Percentiles rank a stretch among this genome's conserved stretches.
These are phyloP conservation scores for Phytophthora tentaculata DNA, from an alignment of 352 stramenopile species.

Conservation along the genomic window DNA sequence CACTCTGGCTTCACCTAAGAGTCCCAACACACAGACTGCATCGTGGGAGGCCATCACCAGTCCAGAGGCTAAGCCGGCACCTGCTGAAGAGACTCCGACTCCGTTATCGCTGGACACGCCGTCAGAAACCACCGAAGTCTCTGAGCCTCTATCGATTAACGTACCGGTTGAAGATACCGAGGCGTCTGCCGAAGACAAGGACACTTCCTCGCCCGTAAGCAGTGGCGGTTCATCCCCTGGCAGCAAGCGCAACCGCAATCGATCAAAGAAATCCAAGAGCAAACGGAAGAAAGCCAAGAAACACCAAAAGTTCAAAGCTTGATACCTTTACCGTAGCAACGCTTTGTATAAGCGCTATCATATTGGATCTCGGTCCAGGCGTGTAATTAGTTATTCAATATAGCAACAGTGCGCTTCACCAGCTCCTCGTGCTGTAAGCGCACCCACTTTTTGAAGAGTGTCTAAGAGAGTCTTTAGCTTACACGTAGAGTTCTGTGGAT, in stretches of 20 bases:
- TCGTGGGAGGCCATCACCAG: constrained; percentile 36
- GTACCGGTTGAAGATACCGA: constrained; percentile 33
- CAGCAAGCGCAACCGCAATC: constrained; percentile 33
- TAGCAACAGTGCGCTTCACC: constrained; percentile 19
- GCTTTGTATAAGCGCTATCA: constrained; percentile 11
- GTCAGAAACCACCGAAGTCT: constrained; percentile 15
- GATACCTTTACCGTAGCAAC: constrained; percentile 13
- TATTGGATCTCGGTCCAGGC: constrained; percentile 12
- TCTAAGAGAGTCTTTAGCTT: constrained; percentile 13
- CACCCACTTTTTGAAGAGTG: constrained; percentile 28
- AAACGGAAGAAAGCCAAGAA: constrained; percentile 71
- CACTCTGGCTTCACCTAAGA: constrained; percentile 28
- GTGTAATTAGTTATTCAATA: constrained; percentile 39
- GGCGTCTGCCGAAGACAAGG: constrained; percentile 24
- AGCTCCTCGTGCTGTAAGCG: constrained; percentile 1
- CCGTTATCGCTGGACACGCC: constrained; percentile 24
- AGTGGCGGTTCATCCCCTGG: constrained; percentile 25
- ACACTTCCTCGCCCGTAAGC: constrained; percentile 28
- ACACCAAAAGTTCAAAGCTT: constrained; percentile 41
- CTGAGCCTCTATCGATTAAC: constrained; percentile 26
- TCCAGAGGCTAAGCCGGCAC: constrained; percentile 14
- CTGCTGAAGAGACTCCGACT: constrained; percentile 19
- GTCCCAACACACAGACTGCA: background rate
- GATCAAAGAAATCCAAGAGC: constrained; percentile 63
- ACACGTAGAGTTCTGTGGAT: constrained; percentile 71